Conservation (phyloP, 768 basidiomycete genomes). For the Tulasnella sp. region DNA sequence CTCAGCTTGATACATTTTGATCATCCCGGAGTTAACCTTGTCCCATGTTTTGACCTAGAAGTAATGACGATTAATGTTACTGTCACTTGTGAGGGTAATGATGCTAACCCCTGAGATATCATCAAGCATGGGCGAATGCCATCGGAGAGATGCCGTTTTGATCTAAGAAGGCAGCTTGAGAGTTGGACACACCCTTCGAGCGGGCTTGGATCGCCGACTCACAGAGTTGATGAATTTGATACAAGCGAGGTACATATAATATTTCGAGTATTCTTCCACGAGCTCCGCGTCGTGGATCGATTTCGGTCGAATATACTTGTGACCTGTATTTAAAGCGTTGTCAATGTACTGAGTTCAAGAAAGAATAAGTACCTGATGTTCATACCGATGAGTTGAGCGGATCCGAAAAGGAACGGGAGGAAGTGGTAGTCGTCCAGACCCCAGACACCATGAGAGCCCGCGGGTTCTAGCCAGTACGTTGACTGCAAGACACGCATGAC, state of each 20-base stretch:
- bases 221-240: conserved; percentile 94
- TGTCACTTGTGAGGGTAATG: not conserved
- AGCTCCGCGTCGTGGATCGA: conserved; percentile 87
- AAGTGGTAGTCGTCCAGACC: conserved; percentile 97
- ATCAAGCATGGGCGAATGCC: conserved; percentile 99
- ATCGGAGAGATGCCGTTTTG: conserved; percentile 87
- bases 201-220: conserved; percentile 19
- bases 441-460: conserved; percentile 99
- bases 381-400: conserved; percentile 59
- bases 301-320: conserved; percentile 84
- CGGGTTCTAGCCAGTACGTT: conserved; percentile 94
- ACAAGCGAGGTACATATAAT: conserved; percentile 97
- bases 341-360: not conserved
- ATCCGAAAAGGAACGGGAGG: conserved; percentile 79
- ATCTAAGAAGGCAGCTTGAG: conserved; percentile 42
- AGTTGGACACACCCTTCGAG: not conserved
- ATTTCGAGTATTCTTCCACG: conserved; percentile 78
- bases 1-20: conserved; percentile 96
- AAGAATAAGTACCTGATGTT: not conserved
- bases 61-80: not conserved
- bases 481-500: conserved; percentile 83
- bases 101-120: conserved; percentile 73
- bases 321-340: conserved; percentile 39
- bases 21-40: conserved; percentile 92
- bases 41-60: conserved; percentile 82